These are phyloP conservation scores for Vicia faba DNA, from an alignment of 306 rosid genomes.

Conservation along the genomic window DNA sequence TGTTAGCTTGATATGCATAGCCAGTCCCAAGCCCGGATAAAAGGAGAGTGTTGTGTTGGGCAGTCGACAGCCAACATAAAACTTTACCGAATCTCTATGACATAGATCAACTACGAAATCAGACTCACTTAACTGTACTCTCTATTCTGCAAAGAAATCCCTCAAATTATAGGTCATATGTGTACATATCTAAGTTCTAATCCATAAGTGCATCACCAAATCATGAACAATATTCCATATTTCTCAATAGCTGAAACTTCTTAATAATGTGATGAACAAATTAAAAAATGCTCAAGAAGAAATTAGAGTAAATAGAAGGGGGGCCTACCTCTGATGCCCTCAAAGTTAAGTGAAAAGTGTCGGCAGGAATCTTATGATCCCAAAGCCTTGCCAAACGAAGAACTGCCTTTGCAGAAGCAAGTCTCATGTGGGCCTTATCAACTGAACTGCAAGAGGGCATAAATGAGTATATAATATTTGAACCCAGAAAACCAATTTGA, in stretches of 20 bases:
- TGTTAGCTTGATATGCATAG: no score
- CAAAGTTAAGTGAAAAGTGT: constrained; percentile 77
- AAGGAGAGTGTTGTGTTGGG: no score
- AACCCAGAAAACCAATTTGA: constrained; percentile 32
- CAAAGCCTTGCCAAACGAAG: constrained; percentile 87
- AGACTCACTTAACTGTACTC: background rate
- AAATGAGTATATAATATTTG: constrained; percentile 35
- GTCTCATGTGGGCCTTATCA: constrained; percentile 91
- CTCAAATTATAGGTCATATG: background rate
- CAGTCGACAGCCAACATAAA: no score
- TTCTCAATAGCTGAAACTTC: constrained; percentile 8
- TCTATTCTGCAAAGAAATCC: constrained; percentile 9
- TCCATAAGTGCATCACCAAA: constrained; percentile 4
- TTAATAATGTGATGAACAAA: constrained; percentile 33
- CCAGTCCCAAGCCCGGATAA: no score
- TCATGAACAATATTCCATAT: constrained; percentile 2
- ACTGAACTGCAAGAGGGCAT: constrained; percentile 69
- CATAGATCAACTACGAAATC: background rate
- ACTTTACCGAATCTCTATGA: no score
- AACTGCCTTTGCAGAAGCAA: constrained; percentile 94
- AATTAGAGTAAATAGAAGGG: constrained; percentile 30
- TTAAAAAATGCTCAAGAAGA: constrained; percentile 34
- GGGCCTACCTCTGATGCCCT: constrained; percentile 66
- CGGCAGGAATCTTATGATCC: constrained; percentile 90
- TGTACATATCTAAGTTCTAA: constrained; percentile 14